phyloP scores from a whole-genome alignment of 2,329 filamentous ascomycete genomes.

The Zarea fungicola region DNA sequence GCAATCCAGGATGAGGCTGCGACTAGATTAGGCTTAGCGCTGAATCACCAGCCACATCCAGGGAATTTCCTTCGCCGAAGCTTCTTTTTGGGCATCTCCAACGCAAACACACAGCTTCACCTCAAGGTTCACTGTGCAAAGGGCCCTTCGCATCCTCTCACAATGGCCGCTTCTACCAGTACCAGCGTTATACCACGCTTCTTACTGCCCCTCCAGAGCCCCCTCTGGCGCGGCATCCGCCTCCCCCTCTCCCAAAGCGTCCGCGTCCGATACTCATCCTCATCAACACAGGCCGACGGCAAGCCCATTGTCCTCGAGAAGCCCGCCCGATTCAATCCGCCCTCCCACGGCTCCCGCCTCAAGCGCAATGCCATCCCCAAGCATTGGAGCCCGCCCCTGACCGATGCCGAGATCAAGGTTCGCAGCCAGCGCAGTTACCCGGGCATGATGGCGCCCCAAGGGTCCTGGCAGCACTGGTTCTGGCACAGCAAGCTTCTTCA shows the following conservation, averaged over 20 bases:
- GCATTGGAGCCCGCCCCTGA: constrained; percentile 71
- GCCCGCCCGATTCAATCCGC: constrained; percentile 84
- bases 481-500: constrained; percentile 73
- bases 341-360: constrained; percentile 75
- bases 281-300: constrained; percentile 6
- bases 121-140: background rate
- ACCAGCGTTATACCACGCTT: constrained; percentile 59
- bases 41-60: background rate
- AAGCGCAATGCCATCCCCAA: constrained; percentile 48
- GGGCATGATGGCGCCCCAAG: constrained; percentile 79
- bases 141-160: constrained; percentile 2
- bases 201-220: constrained; percentile 58
- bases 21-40: constrained; percentile 5
- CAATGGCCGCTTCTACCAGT: constrained; percentile 44
- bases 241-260: constrained; percentile 31
- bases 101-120: background rate
- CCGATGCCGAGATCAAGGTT: constrained; percentile 57
- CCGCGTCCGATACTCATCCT: constrained; percentile 26
- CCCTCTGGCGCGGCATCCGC: constrained; percentile 46
- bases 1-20: too few relatives aligned
- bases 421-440: constrained; percentile 74
- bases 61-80: constrained; percentile 11
- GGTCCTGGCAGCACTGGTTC: constrained; percentile 80
- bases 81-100: background rate
- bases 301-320: constrained; percentile 72